Base-by-base conservation (phyloP, 2,329 filamentous ascomycete species). In the Hymenoscyphus occultus region DNA sequence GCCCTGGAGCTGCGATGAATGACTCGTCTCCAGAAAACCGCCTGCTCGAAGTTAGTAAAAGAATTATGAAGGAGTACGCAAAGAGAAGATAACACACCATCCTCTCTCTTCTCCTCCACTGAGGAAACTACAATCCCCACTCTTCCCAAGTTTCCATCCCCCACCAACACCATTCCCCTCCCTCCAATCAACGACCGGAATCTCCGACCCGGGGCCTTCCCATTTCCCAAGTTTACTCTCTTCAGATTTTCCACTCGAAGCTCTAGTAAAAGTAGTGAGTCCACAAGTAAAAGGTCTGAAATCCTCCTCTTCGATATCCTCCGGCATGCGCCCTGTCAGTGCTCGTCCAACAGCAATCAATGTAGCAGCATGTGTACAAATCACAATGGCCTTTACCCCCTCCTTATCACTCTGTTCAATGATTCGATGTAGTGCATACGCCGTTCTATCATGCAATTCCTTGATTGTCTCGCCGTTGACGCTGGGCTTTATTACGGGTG, bases 311-410 rank as follows among this genome's bases (percentile, higher is more conserved):
- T 85, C 86, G 39, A 87, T 81, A 74, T 90, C 86, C 0, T 86
- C 83, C 0, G 93, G 93, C 83, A 94, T 88, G 22, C 77, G 73
- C 0, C 92, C 93, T 1, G 93, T 97, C 71, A 99, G 80, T 0
- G 87, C 88, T 51, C 95, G 84, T 0, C 94, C 94, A 70, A 95
- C 85, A 9, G 91, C 90, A 75, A 99, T 97, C 73, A 98, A 85
- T 12, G 89, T 87, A 3, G 95, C 95, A 1, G 95, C 95, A 79
- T 99, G 95, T 1, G 91, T 90, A 78, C 92, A 97, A 48, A 99
- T 82, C 51, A 97, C 77, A 31, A 97, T 82, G 0, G 91, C 84
- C 71, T 85, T 86, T 48, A 84, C 81, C n/a, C 87, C 85, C 59
- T 90, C 83, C n/a, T 78, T 77, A 74, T 97, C 93, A 65, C 91